These are phyloP conservation scores for Brettanomyces anomalus DNA, from an alignment of 805 yeast genomes.

Conservation along the genomic window DNA sequence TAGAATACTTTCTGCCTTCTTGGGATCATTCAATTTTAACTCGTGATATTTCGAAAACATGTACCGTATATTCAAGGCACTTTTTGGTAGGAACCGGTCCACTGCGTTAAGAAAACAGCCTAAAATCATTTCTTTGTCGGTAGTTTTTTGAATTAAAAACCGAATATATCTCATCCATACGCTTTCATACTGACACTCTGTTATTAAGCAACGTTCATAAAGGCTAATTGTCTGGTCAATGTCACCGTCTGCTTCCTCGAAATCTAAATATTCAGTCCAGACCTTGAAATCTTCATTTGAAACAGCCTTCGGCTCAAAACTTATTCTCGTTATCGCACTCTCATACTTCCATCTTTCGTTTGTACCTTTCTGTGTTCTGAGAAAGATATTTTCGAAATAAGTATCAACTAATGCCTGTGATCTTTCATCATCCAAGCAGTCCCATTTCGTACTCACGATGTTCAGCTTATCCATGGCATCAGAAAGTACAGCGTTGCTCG, in stretches of 20 bases:
- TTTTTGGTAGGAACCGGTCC: slow-evolving; percentile 26
- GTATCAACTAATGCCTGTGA: slow-evolving; percentile 28
- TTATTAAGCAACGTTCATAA: slow-evolving; percentile 68
- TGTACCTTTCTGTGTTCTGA: slow-evolving; percentile 42
- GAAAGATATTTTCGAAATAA: slow-evolving; percentile 34
- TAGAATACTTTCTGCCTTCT: not conserved
- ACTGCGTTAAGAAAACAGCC: slow-evolving; percentile 44
- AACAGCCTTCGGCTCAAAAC: slow-evolving; percentile 43
- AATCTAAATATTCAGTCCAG: slow-evolving; percentile 61
- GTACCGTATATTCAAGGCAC: slow-evolving; percentile 18
- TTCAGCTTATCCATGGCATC: slow-evolving; percentile 5
- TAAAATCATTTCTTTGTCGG: slow-evolving; percentile 23
- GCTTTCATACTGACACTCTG: slow-evolving; percentile 48
- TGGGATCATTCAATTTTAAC: slow-evolving; percentile 6
- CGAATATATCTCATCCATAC: slow-evolving; percentile 64
- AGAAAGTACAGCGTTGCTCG: slow-evolving; percentile 21
- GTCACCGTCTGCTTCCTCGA: slow-evolving; percentile 26
- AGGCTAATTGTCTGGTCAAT: slow-evolving; percentile 31
- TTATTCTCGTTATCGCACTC: slow-evolving; percentile 45
- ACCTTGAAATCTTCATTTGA: slow-evolving; percentile 32
- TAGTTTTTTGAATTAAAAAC: slow-evolving; percentile 33
- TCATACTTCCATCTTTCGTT: slow-evolving; percentile 67
- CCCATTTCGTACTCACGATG: not conserved
- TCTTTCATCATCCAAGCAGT: slow-evolving; percentile 11
- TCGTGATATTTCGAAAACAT: slow-evolving; percentile 22